Percentiles rank a stretch among this genome's conserved stretches.
These are phyloP conservation scores for Fomes fomentarius DNA, from an alignment of 1,284 basidiomycete species.

Conservation along the genomic window DNA sequence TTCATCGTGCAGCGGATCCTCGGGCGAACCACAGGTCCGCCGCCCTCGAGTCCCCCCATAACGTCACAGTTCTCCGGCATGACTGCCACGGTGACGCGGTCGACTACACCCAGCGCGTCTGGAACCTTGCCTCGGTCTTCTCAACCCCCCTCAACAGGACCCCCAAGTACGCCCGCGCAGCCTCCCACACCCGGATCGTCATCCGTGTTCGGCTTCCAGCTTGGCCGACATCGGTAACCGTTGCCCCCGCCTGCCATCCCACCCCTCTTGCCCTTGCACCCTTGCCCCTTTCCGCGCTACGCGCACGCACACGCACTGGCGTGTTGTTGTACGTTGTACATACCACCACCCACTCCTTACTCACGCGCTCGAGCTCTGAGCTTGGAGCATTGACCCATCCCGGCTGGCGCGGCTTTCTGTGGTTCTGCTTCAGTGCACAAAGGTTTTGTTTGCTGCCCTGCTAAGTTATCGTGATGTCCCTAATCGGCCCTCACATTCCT, in stretches of 20 bases:
- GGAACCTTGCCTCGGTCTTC: too few relatives aligned
- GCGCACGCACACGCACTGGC: not conserved
- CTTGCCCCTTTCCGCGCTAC: not conserved
- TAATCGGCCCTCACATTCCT: conserved; percentile 24
- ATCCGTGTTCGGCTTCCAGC: conserved; percentile 25
- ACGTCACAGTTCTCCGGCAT: conserved; percentile 21
- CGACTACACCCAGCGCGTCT: not conserved
- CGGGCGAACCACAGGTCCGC: conserved; percentile 33
- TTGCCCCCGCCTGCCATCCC: not conserved
- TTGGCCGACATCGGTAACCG: conserved; percentile 22
- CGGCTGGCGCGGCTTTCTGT: conserved; percentile 7
- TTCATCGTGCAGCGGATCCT: conserved; percentile 46
- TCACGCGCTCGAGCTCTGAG: too few relatives aligned
- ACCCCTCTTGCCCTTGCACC: too few relatives aligned
- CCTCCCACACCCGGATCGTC: conserved; percentile 10
- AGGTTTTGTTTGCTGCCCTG: conserved; percentile 15
- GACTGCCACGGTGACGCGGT: conserved; percentile 7
- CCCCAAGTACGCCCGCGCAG: not conserved
- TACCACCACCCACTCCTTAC: conserved; percentile 12
- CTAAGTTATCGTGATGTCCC: conserved; percentile 27
- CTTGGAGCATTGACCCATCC: conserved; percentile 1
- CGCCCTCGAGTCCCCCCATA: conserved; percentile 27
- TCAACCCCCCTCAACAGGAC: not conserved
- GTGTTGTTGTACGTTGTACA: conserved; percentile 9
- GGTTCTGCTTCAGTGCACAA: conserved; percentile 20